phyloP scores from a whole-genome alignment of 2,329 filamentous ascomycete genomes.

The Cryoendolithus antarcticus region DNA sequence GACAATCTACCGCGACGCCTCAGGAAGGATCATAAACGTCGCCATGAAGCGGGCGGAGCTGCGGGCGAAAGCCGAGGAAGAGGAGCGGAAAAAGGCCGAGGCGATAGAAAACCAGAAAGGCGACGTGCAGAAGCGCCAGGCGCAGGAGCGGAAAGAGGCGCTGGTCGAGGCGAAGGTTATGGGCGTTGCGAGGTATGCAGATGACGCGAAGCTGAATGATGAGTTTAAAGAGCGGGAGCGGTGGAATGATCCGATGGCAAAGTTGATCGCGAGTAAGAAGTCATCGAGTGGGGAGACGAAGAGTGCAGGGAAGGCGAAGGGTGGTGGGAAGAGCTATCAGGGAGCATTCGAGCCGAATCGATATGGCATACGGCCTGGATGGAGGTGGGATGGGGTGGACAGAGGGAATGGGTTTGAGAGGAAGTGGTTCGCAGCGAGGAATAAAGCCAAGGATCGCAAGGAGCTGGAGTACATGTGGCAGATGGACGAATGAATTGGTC shows the following conservation, averaged over 20 bases:
- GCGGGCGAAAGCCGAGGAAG: constrained; percentile 63
- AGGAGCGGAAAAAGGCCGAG: constrained; percentile 49
- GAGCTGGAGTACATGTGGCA: constrained; percentile 87
- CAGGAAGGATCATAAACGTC: constrained; percentile 85
- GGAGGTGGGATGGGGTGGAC: constrained; percentile 96
- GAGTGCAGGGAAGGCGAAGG: constrained; percentile 41
- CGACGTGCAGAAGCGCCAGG: constrained; percentile 66
- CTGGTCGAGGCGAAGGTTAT: constrained; percentile 74
- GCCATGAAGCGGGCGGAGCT: constrained; percentile 82
- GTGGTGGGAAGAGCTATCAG: constrained; percentile 52
- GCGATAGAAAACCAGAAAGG: constrained; percentile 64
- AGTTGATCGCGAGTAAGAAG: constrained; percentile 53
- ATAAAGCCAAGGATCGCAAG: constrained; percentile 62
- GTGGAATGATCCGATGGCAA: constrained; percentile 91
- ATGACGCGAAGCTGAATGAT: constrained; percentile 75
- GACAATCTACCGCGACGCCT: constrained; percentile 91
- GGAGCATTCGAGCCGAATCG: constrained; percentile 79
- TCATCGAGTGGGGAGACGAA: constrained; percentile 14
- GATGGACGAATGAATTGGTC: constrained; percentile 61
- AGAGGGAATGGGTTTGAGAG: constrained; percentile 85
- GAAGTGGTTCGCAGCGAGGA: constrained; percentile 81
- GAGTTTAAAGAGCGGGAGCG: constrained; percentile 63
- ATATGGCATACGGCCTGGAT: constrained; percentile 84
- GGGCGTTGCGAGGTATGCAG: constrained; percentile 64
- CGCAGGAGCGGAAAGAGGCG: constrained; percentile 50